Conservation (phyloP, 1,139 yeast genomes). For the Pichia sp. region DNA sequence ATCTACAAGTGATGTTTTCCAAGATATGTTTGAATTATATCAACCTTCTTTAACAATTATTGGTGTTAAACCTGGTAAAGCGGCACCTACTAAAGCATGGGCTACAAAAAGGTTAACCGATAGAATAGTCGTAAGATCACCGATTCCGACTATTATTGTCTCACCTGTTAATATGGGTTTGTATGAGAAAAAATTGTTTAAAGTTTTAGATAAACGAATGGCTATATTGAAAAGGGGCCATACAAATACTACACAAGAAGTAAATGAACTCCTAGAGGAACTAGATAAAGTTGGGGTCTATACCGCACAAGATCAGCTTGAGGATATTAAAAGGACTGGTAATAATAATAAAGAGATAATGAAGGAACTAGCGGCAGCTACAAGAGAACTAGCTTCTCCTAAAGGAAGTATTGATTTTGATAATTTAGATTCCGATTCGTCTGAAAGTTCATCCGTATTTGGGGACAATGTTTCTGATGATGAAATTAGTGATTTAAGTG, state of each 20-base stretch:
- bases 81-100: constrained; percentile 55
- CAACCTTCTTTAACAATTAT: constrained; percentile 59
- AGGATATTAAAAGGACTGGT: constrained; percentile 15
- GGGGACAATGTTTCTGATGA: not conserved
- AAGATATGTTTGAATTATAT: constrained; percentile 56
- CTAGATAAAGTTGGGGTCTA: constrained; percentile 24
- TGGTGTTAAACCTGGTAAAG: constrained; percentile 50
- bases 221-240: constrained; percentile 24
- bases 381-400: constrained; percentile 2
- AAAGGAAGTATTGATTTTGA: not conserved
- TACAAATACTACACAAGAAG: constrained; percentile 11
- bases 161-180: constrained; percentile 57
- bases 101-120: constrained; percentile 55
- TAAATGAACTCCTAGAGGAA: constrained; percentile 16
- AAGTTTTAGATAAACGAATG: constrained; percentile 38
- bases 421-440: not conserved
- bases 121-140: constrained; percentile 52
- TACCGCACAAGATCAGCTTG: constrained; percentile 20
- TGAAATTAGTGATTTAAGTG: constrained; percentile 12
- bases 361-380: constrained; percentile 9
- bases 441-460: not conserved
- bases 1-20: constrained; percentile 45
- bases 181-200: constrained; percentile 39
- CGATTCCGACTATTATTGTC: constrained; percentile 62
- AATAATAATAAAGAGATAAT: constrained; percentile 14